A percentile compares a stretch with the other conserved stretches of the same genome.
These are phyloP conservation scores for Jatropha curcas DNA, from an alignment of 345 rosid species.

Conservation along the genomic window DNA sequence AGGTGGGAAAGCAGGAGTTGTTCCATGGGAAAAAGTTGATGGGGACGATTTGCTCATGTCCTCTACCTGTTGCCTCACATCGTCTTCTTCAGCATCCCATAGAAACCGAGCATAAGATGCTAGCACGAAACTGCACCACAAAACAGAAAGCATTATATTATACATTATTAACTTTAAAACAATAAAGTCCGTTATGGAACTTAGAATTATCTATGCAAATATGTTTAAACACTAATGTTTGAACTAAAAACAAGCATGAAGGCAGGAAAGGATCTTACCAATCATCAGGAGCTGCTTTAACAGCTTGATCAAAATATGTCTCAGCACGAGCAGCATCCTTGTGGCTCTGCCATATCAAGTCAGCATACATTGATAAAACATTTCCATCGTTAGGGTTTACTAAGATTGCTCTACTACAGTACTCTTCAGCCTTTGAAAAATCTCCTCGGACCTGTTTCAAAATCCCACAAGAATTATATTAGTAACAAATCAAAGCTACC, in stretches of 20 bases:
- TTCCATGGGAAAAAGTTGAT: constrained; percentile 40
- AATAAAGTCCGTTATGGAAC: background rate
- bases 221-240: background rate
- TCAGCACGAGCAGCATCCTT: constrained; percentile 77
- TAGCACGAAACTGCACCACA: constrained; percentile 64
- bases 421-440: constrained; percentile 71
- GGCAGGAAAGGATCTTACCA: constrained; percentile 46
- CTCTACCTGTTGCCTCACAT: constrained; percentile 36
- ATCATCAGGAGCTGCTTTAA: constrained; percentile 76
- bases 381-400: constrained; percentile 65
- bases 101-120: constrained; percentile 90
- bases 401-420: constrained; percentile 76
- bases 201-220: background rate
- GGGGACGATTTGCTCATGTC: constrained; percentile 29
- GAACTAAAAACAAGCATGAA: background rate
- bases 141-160: background rate
- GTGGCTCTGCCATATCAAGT: constrained; percentile 68
- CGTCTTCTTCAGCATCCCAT: constrained; percentile 86
- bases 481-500: background rate
- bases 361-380: constrained; percentile 78
- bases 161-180: background rate
- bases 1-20: constrained; percentile 32
- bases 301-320: constrained; percentile 73
- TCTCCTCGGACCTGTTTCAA: constrained; percentile 62
- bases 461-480: constrained; percentile 9